Evolutionary conservation across 352 stramenopile species (phyloP), one percentile per base, ranked within the genome.

Genomic region (Globisporangium spiculum): DNA sequence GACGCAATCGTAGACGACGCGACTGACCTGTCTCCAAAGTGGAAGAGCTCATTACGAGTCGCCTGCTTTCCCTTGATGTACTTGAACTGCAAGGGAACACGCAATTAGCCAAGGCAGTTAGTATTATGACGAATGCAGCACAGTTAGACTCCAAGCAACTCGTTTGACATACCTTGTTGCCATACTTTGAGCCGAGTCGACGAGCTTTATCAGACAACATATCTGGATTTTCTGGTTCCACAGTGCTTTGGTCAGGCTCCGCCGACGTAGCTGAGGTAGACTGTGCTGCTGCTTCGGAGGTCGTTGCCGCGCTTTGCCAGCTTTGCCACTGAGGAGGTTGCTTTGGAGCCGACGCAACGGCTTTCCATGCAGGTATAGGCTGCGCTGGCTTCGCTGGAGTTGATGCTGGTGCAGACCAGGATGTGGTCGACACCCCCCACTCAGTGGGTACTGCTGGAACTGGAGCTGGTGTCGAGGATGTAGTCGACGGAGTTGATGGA

Each of bases 21-120:
- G 3, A 81, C 69, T 8, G 71, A 64, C 62, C 74, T 75, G 72
- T 91, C 80, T 38, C 75, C 76, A 71, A 92, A 75, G 63, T 80
- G 55, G 58, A 90, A 85, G 30, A 81, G 59, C 22, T 88, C 75
- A 60, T 82, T 87, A n/a, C 87, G 87, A 14, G 76, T 68, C 18
- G 77, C 68, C 66, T 86, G 72, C 63, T 80, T 83, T 16, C 85
- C 87, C 44, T 89, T 86, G 24, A 95, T 71, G 66, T 92, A 95
- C 65, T 93, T 92, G 50, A 95, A 70, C 70, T 86, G 59, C 5
- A 16, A 34, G 26, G 24, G n/a, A 64, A 44, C 10, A 9, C n/a
- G 61, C 16, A 53, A 60, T 7, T 2, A 20, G 7, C n/a, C 3
- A 4, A 32, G 8, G 34, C 20, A 30, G 20, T 61, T 38, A 65